phyloP scores from a whole-genome alignment of 495 filamentous ascomycete genomes.

The Aspergillus coremiiformis region DNA sequence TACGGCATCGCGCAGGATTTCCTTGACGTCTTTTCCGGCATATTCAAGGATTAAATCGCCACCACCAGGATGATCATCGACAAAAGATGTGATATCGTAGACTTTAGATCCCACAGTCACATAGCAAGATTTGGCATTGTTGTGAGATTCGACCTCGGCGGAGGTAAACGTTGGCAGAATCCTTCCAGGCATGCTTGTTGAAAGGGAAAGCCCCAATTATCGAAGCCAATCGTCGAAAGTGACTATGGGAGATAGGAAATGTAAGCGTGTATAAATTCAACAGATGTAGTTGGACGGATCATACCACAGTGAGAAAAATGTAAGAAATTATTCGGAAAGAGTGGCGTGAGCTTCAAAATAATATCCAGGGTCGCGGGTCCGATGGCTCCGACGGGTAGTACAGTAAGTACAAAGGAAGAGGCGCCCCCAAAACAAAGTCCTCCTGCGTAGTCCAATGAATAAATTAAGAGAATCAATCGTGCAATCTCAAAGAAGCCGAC shows the following conservation, averaged over 20 bases:
- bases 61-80: constrained; percentile 85
- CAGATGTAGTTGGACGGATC: constrained; percentile 4
- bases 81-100: constrained; percentile 88
- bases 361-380: constrained; percentile 13
- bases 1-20: constrained; percentile 73
- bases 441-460: background rate
- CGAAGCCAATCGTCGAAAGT: background rate
- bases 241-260: background rate
- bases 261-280: constrained; percentile 3
- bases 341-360: constrained; percentile 24
- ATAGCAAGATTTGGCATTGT: constrained; percentile 78
- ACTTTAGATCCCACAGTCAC: constrained; percentile 84
- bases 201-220: background rate
- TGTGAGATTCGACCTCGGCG: constrained; percentile 74
- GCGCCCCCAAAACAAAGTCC: background rate
- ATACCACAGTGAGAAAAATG: constrained; percentile 3
- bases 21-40: constrained; percentile 76
- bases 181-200: constrained; percentile 40
- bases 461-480: no score
- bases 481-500: background rate
- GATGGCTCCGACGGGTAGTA: constrained; percentile 15
- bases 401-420: background rate
- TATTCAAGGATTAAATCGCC: constrained; percentile 82
- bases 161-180: constrained; percentile 71
- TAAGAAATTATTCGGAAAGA: constrained; percentile 13